These are phyloP conservation scores for Sanghuangporus sanghuang DNA, from an alignment of 1,284 basidiomycete species.

Conservation along the genomic window DNA sequence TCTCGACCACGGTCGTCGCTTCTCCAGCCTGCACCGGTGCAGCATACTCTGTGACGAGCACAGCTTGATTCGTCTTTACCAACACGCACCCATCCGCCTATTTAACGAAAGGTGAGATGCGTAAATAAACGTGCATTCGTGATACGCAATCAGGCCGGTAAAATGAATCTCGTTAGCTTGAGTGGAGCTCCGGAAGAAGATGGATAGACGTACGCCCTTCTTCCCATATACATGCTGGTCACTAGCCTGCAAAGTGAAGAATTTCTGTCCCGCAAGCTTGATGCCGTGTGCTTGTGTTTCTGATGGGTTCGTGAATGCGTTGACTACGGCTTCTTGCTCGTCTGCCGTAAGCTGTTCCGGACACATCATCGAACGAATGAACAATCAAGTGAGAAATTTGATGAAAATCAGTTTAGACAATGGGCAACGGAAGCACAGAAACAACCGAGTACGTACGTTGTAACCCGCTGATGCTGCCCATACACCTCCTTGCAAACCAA, in stretches of 20 bases:
- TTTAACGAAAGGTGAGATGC: neutral
- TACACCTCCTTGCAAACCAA: slow-evolving; percentile 81
- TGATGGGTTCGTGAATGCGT: slow-evolving; percentile 46
- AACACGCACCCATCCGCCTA: slow-evolving; percentile 80
- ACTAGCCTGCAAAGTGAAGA: slow-evolving; percentile 64
- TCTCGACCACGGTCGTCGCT: slow-evolving; percentile 67
- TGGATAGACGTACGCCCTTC: slow-evolving; percentile 61
- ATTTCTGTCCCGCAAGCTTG: slow-evolving; percentile 73
- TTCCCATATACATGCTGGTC: slow-evolving; percentile 73
- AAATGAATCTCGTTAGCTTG: neutral
- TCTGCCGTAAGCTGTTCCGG: slow-evolving; percentile 56
- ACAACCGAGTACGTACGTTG: slow-evolving; percentile 46
- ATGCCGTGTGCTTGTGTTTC: slow-evolving; percentile 57
- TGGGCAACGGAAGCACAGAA: neutral
- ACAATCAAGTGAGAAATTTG: neutral
- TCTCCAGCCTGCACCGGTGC: slow-evolving; percentile 72
- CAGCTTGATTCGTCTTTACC: slow-evolving; percentile 86
- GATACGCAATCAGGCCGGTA: neutral
- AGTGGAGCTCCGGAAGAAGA: neutral
- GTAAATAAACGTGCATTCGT: neutral
- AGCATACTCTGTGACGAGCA: slow-evolving; percentile 78
- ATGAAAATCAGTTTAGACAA: neutral
- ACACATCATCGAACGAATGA: neutral
- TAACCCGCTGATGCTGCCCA: slow-evolving; percentile 83
- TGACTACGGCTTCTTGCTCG: slow-evolving; percentile 70